Conservation (phyloP, 2,329 filamentous ascomycete species). For the Didymella pomorum region DNA sequence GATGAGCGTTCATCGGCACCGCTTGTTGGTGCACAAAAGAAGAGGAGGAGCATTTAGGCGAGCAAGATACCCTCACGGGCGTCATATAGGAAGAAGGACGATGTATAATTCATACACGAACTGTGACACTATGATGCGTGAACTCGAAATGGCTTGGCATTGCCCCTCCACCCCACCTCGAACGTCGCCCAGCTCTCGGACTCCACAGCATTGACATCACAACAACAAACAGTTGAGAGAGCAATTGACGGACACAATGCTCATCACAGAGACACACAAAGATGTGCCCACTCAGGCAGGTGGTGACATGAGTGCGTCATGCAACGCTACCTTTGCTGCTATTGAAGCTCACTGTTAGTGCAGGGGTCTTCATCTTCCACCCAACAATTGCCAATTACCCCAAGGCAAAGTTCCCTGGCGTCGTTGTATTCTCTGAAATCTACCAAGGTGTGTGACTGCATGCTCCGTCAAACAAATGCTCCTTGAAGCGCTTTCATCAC, state of each 20-base stretch:
- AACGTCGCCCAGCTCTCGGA: slow-evolving; percentile 4
- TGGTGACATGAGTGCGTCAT: slow-evolving; percentile 64
- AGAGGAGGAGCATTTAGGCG: slow-evolving; percentile 12
- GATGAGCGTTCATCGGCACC: slow-evolving; percentile 22
- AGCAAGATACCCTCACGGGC: slow-evolving; percentile 10
- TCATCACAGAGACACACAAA: slow-evolving; percentile 66
- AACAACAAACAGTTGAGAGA: background rate
- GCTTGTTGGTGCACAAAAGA: slow-evolving; percentile 16
- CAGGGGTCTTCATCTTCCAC: slow-evolving; percentile 90
- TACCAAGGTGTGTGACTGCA: slow-evolving; percentile 75
- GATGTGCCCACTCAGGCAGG: slow-evolving; percentile 68
- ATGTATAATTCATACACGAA: slow-evolving; percentile 8
- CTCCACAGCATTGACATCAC: slow-evolving; percentile 3
- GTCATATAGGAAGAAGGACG: slow-evolving; percentile 15
- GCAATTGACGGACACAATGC: slow-evolving; percentile 52
- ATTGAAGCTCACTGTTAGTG: background rate
- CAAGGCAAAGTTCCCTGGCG: slow-evolving; percentile 86
- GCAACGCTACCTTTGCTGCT: background rate
- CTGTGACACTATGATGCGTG: slow-evolving; percentile 1
- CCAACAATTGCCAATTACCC: slow-evolving; percentile 85
- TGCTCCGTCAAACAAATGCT: background rate
- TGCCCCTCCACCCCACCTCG: slow-evolving; percentile 23
- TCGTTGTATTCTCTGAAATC: slow-evolving; percentile 91
- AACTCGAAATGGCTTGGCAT: background rate
- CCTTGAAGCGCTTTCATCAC: background rate